Evolutionary conservation across 495 filamentous ascomycete species (phyloP), one percentile per base, ranked within the genome.

Genomic region (Haplographium delicatum): DNA sequence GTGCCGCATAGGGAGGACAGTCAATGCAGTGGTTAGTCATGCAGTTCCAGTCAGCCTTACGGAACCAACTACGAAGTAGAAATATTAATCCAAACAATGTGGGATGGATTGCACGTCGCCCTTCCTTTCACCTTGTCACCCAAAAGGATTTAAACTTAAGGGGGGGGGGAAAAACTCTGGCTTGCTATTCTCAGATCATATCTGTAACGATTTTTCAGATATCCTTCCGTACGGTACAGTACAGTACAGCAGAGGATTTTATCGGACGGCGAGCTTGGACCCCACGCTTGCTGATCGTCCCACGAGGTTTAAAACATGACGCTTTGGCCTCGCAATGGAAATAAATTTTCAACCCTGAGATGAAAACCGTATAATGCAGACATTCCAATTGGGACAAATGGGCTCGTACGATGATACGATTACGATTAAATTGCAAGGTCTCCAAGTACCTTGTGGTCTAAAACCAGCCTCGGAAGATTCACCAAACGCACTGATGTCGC

Each of bases 281-380:
- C 43, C 46, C 16, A 22, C 38, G 20, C 2, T 9, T 9, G 18
- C 25, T 40, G 40, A 50, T 49, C 33, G 41, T 47, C 53, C 47
- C 53, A 35, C 47, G 20, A 45, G 16, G n/a, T 27, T 37, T 44
- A 47, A 56, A 56, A 45, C 47, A 20, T 31, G 34, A 41, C 53
- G 53, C 46, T 56, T 56, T 56, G 53, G 40, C 41, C 33, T 24
- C 22, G 30, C 15, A 6, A 3, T 30, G 33, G 7, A 15, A 5
- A 22, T 7, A 26, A n/a, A n/a, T n/a, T n/a, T n/a, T n/a, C n/a
- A 45, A 25, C 23, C 16, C 4, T 53, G 33, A 33, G 37, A 50
- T 43, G 24, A 37, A 18, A 38, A 27, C 25, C 25, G 43, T 45
- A 16, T 24, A 27, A 7, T 31, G 25, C 43, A 45, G 43, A 39